Evolutionary conservation across 176 grass and related monocot species (phyloP).

Genomic region (Oryza australiensis): DNA sequence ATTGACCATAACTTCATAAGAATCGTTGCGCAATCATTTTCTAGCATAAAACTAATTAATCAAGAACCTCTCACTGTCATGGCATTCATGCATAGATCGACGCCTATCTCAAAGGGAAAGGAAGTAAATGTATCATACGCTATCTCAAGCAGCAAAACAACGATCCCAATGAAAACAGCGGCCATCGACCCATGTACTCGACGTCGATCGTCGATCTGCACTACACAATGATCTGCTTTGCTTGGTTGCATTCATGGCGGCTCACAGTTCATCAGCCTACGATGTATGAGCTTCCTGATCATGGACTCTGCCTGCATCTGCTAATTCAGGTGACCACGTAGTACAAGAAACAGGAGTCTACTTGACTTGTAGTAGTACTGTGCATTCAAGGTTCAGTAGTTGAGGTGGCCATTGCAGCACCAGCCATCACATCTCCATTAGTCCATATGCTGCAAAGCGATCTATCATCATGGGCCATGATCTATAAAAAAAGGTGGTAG

Average conservation of each 20-base stretch:
- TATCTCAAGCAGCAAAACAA: background rate
- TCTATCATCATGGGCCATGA: background rate
- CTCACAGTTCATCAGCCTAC: background rate
- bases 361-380: background rate
- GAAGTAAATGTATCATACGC: background rate
- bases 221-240: background rate
- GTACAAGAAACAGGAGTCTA: background rate
- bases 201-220: background rate
- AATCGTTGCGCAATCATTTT: background rate
- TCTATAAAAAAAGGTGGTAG: background rate
- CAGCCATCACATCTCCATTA: background rate
- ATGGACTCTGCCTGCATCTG: background rate
- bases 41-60: background rate
- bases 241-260: background rate
- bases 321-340: background rate
- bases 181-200: background rate
- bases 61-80: background rate
- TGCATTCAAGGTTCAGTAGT: background rate
- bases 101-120: background rate
- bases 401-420: background rate
- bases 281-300: background rate
- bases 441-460: background rate
- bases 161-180: background rate
- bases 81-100: background rate
- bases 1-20: background rate